Evolutionary conservation across 768 basidiomycete genomes (phyloP).

Genomic region (Candolleomyces efflorescens): DNA sequence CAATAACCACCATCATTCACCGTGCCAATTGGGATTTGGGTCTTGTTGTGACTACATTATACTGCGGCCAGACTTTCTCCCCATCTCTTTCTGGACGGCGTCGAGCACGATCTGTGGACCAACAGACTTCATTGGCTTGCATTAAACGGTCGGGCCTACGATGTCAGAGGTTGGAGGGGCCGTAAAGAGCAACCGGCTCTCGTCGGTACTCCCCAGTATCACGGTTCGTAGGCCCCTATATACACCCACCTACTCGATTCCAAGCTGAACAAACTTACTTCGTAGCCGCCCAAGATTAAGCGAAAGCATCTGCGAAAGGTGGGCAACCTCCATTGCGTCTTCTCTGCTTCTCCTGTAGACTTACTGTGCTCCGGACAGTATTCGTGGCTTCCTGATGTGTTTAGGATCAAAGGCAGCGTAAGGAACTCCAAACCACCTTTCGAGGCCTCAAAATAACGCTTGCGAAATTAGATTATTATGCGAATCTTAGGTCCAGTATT

Average conservation of each 20-base stretch:
- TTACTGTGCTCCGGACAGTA: slow-evolving; percentile 41
- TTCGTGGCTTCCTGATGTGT: slow-evolving; percentile 87
- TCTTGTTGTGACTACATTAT: no score
- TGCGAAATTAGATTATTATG: slow-evolving; percentile 50
- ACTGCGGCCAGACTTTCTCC: no score
- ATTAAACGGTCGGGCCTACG: neutral
- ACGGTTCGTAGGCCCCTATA: slow-evolving; percentile 14
- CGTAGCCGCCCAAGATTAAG: slow-evolving; percentile 37
- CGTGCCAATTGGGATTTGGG: no score
- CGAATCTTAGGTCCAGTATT: slow-evolving; percentile 79
- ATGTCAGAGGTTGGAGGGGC: slow-evolving; percentile 12
- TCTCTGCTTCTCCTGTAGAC: neutral
- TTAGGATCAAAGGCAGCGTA: slow-evolving; percentile 80
- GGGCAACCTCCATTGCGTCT: neutral
- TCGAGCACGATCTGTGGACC: no score
- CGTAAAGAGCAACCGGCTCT: neutral
- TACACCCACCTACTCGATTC: neutral
- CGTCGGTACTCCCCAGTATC: slow-evolving; percentile 24
- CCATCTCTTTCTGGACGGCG: no score
- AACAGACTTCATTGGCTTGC: no score
- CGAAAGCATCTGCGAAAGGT: slow-evolving; percentile 54
- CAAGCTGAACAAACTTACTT: neutral
- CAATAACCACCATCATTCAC: no score
- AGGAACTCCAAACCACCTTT: slow-evolving; percentile 20
- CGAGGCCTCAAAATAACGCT: slow-evolving; percentile 5